Base-by-base conservation (phyloP, 805 yeast species). In the Saccharomyces jurei region DNA sequence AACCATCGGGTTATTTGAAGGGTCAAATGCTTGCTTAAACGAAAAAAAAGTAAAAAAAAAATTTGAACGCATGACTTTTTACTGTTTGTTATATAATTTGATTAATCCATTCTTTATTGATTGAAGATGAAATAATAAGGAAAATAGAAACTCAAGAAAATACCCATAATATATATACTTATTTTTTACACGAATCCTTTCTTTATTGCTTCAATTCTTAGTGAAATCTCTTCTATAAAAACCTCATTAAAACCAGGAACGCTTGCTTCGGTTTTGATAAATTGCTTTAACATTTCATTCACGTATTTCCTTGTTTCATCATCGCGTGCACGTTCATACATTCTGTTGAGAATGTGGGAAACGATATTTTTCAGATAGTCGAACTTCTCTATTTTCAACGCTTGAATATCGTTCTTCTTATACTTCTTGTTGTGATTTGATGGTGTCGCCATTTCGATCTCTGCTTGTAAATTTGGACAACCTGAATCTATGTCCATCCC, bases 241-340 rank as follows among this genome's bases (percentile, higher is more conserved):
- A 88, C 89, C 54, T 80, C 83, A 50, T 82, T 71, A 48, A 87
- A 73, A 0, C 94, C 94, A 0, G 87, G 84, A 54, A 80, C 81
- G 22, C 68, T 64, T 25, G 61, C 55, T 60, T 87, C 90, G 31
- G 77, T 75, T 3, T 64, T 65, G 1, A 69, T 64, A 41, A 86
- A 68, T 10, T 68, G 68, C 5, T 69, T 62, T 41, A 73, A 71
- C 50, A 86, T 65, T 2, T 66, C 58, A 41, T 72, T 64, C 28
- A 85, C 86, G 5, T 76, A 69, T 2, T 58, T 55, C 50, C 73
- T 77, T 0, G 89, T 81, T 26, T 69, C 74, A 10, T 68, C 71
- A n/a, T 77, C 72, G 41, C 73, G 74, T 2, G 88, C 85, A 49
- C 91, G 73, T 29, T 64, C 69, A 56, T 74, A 68, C 49, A 83